Evolutionary conservation across 2,329 filamentous ascomycete genomes (phyloP).

Genomic region (Botrytis tulipae): DNA sequence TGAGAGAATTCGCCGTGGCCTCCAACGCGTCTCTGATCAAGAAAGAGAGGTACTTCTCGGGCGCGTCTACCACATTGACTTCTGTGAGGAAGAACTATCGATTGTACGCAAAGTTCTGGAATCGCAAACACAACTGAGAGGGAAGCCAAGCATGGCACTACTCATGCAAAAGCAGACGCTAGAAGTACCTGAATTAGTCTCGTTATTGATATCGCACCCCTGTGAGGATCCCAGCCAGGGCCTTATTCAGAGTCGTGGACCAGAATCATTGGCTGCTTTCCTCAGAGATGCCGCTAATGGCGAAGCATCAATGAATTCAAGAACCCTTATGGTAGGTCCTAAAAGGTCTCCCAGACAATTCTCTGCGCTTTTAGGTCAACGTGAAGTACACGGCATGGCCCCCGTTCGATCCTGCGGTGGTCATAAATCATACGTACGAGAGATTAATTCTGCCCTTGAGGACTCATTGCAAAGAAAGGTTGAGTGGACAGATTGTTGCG

Average conservation of each 20-base stretch:
- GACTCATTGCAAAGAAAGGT: conserved; percentile 51
- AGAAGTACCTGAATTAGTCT: conserved; percentile 13
- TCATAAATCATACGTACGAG: conserved; percentile 27
- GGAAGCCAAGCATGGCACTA: conserved; percentile 7
- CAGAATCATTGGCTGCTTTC: conserved; percentile 25
- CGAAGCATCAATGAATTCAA: conserved; percentile 9
- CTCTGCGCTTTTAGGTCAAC: conserved; percentile 28
- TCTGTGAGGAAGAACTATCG: conserved; percentile 24
- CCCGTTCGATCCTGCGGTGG: conserved; percentile 25
- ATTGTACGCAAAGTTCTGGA: conserved; percentile 4
- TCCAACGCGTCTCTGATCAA: conserved; percentile 15
- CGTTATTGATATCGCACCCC: neutral
- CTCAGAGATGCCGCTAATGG: conserved; percentile 26
- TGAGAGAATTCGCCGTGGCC: conserved; percentile 21
- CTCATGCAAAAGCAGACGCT: conserved; percentile 16
- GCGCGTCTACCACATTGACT: conserved; percentile 27
- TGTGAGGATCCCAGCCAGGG: conserved; percentile 46
- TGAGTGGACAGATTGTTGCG: conserved; percentile 61
- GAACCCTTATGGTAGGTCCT: conserved; percentile 15
- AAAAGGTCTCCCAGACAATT: conserved; percentile 10
- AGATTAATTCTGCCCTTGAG: conserved; percentile 41
- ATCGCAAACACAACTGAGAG: neutral
- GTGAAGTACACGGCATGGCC: conserved; percentile 32
- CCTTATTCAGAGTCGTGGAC: conserved; percentile 55
- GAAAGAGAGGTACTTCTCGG: neutral